Conservation (phyloP, 2,329 filamentous ascomycete species). For the Calonectria ilicicola region DNA sequence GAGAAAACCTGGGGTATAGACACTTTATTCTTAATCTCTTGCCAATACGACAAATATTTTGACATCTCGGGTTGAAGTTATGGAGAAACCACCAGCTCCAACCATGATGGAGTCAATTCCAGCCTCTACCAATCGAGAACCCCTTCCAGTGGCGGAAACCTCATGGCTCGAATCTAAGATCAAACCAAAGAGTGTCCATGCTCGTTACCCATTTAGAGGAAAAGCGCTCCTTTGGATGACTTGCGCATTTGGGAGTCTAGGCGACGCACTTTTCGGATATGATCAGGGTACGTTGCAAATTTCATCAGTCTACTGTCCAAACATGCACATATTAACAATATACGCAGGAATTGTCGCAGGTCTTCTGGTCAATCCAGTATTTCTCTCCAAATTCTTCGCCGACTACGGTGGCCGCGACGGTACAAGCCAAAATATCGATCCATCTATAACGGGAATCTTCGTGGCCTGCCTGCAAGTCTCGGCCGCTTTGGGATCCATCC, state of each 20-base stretch:
- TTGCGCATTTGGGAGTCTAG: constrained; percentile 29
- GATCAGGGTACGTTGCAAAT: constrained; percentile 10
- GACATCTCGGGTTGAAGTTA: background rate
- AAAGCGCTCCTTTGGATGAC: constrained; percentile 28
- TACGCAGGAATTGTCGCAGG: constrained; percentile 26
- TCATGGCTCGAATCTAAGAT: constrained; percentile 22
- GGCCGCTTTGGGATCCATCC: constrained; percentile 22
- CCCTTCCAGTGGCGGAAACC: background rate
- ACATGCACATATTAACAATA: background rate
- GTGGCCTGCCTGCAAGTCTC: constrained; percentile 28
- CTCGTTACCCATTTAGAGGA: constrained; percentile 26
- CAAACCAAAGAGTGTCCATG: constrained; percentile 15
- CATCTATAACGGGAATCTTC: constrained; percentile 24
- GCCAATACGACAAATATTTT: background rate
- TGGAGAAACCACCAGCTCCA: background rate
- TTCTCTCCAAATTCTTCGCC: constrained; percentile 24
- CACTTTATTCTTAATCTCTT: background rate
- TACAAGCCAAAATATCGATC: constrained; percentile 16
- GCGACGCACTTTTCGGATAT: constrained; percentile 30
- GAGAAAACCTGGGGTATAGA: background rate
- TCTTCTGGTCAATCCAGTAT: constrained; percentile 29
- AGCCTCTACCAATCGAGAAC: background rate
- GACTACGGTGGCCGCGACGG: constrained; percentile 27
- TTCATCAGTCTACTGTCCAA: background rate
- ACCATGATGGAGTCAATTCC: constrained; percentile 1